Base-by-base conservation (phyloP, 2,329 filamentous ascomycete genomes). In the Alternaria ethzedia region DNA sequence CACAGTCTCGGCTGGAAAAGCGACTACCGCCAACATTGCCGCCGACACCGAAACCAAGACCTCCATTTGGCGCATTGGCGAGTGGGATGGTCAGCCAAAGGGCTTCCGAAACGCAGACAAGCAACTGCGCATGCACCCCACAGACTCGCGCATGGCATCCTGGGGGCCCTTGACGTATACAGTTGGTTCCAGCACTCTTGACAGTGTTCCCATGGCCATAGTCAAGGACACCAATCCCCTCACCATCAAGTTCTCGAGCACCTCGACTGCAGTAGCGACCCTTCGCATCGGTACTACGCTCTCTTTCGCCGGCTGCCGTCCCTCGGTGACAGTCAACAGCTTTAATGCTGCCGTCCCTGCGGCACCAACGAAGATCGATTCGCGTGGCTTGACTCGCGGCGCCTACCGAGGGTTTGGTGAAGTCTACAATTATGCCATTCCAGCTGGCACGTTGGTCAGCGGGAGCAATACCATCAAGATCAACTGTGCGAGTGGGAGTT, bases 71-170 rank as follows among this genome's bases (percentile, higher is more conserved):
- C 86, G 86, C 69, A 89, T 91, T 52, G 89, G 89, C 25, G 84
- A 88, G 21, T 90, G 87, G 81, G 89, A 91, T 69, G 89, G 89
- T 50, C 83, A 87, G 77, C 74, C 75, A 5, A 76, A 66, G 8
- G 88, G 88, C 15, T 90, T 91, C 82, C 85, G 85, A 67, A 91
- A 92, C 73, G 89, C 89, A 13, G 88, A 85, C 58, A 90, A 90
- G 71, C 86, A 90, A 74, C 83, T 88, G 13, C 85, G 88, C 55
- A 91, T 91, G 89, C 89, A 91, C 74, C 89, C 89, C 4, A 87
- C 86, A 5, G 89, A 91, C 77, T 80, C 79, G 43, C 86, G 89
- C 70, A 91, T 91, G 89, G 78, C 82, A 25, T 82, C 80, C 59
- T 91, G 89, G 89, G 84, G 82, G 0, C 83, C 87, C 0, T 70